phyloP scores from a whole-genome alignment of 148 eudicot genomes.

The Chenopodium suecicum region DNA sequence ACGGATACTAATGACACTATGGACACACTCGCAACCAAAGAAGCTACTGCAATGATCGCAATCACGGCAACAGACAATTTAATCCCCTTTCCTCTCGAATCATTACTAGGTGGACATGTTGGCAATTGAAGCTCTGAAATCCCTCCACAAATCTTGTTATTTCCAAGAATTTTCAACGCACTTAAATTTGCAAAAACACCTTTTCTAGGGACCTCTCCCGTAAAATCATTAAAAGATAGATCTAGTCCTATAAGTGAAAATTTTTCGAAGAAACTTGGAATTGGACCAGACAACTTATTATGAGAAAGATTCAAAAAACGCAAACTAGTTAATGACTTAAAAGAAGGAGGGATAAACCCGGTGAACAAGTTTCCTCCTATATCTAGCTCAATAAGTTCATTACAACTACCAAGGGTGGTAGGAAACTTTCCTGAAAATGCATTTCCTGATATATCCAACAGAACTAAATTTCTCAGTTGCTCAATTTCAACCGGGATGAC shows the following conservation, averaged over 20 bases:
- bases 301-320: slow-evolving; percentile 24
- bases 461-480: slow-evolving; percentile 17
- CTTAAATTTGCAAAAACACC: slow-evolving; percentile 33
- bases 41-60: neutral
- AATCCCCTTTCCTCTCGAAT: neutral
- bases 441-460: slow-evolving; percentile 26
- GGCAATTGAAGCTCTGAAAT: slow-evolving; percentile 27
- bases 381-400: slow-evolving; percentile 12
- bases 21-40: neutral
- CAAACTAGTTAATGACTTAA: slow-evolving; percentile 21
- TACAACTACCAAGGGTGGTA: slow-evolving; percentile 23
- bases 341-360: slow-evolving; percentile 28
- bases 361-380: slow-evolving; percentile 25
- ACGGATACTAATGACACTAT: slow-evolving; percentile 13
- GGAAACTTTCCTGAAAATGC: slow-evolving; percentile 34
- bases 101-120: slow-evolving; percentile 1
- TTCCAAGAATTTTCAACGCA: slow-evolving; percentile 29
- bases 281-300: slow-evolving; percentile 34
- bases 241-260: slow-evolving; percentile 13
- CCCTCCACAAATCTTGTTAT: slow-evolving; percentile 39
- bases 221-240: slow-evolving; percentile 31
- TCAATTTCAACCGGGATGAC: slow-evolving; percentile 29
- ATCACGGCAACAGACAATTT: neutral
- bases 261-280: slow-evolving; percentile 22
- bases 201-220: slow-evolving; percentile 33